Base-by-base conservation (phyloP, 371 early-diverging fungal genomes). In the Apophysomyces trapeziformis region DNA sequence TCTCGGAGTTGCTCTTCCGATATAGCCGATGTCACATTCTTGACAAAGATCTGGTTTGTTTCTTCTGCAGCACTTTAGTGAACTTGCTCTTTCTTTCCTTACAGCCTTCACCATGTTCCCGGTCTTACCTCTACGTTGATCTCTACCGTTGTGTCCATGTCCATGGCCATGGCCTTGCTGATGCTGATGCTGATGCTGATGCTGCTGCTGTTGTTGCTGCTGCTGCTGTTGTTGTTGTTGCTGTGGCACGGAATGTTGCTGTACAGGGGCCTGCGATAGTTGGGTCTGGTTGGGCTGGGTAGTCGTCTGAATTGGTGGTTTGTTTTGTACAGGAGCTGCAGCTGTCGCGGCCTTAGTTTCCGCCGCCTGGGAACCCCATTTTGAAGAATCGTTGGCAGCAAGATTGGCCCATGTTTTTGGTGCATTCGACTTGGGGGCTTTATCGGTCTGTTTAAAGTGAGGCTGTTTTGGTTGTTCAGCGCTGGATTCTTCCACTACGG, bases 381-480 rank as follows among this genome's bases (percentile, higher is more conserved):
- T 77, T 32, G 57, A 61, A 26, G 69, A 63, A 65, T 77, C 71
- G 13, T 71, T 74, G 39, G 84, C 78, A 13, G 79, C 81, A 9
- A 79, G 50, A 38, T 76, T 78, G 36, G 84, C 84, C 84, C 84
- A 84, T 11, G 84, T 78, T 63, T 74, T 80, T 11, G 78, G 76
- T 37, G 67, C 69, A 21, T 50, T 60, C 41, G 38, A 38, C 50
- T 57, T 39, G 50, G 39, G 26, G 4, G 43, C 43, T 50, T 66
- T 61, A 36, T 57, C 79, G 75, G 36, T 71, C 70, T 41, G 79
- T 65, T 65, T 80, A 72, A 67, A 82, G 65, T 46, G 72, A 73
- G 50, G 66, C 61, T 68, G 38, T 70, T 58, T 41, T 13, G 41
- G 41, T 13, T 41, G 41, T 50, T 50, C 54, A 9, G 9, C 9